phyloP scores from a whole-genome alignment of 1,139 yeast genomes.

The Blastobotrys indianensis region DNA sequence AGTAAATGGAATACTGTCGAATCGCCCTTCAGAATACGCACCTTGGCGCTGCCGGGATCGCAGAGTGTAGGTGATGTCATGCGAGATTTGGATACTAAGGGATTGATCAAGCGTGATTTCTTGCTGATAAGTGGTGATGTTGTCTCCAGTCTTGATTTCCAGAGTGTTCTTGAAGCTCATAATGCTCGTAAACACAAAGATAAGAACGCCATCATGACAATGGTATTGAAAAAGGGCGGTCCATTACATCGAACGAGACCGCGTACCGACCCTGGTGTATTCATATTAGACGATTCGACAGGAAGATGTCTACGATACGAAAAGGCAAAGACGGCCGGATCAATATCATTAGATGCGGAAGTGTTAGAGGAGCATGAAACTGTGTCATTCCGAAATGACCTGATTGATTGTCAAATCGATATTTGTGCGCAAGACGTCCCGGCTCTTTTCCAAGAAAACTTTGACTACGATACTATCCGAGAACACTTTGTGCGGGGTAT shows the following conservation, averaged over 20 bases:
- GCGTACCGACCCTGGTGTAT: constrained; percentile 71
- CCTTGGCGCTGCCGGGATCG: constrained; percentile 81
- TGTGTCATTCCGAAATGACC: constrained; percentile 76
- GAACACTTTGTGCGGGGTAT: constrained; percentile 88
- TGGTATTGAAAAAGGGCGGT: constrained; percentile 83
- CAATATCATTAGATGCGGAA: constrained; percentile 77
- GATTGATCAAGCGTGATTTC: constrained; percentile 83
- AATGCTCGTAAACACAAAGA: constrained; percentile 62
- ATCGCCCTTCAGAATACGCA: constrained; percentile 73
- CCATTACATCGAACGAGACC: constrained; percentile 76
- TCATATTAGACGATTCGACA: constrained; percentile 67
- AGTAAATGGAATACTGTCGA: constrained; percentile 73
- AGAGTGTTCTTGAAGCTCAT: constrained; percentile 67
- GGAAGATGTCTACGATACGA: constrained; percentile 80
- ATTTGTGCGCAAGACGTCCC: constrained; percentile 94
- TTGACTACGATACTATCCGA: constrained; percentile 84
- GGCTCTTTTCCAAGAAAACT: constrained; percentile 90
- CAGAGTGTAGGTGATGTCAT: constrained; percentile 94
- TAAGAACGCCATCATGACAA: constrained; percentile 86
- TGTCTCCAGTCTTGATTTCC: constrained; percentile 80
- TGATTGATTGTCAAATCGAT: constrained; percentile 94
- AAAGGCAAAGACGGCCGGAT: constrained; percentile 32
- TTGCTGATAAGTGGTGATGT: constrained; percentile 90
- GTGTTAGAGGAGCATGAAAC: constrained; percentile 73
- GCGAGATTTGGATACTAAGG: constrained; percentile 90